Percentiles rank a stretch among this genome's conserved stretches.
Conservation (phyloP, 768 basidiomycete genomes). For the Amanita exitialis region DNA sequence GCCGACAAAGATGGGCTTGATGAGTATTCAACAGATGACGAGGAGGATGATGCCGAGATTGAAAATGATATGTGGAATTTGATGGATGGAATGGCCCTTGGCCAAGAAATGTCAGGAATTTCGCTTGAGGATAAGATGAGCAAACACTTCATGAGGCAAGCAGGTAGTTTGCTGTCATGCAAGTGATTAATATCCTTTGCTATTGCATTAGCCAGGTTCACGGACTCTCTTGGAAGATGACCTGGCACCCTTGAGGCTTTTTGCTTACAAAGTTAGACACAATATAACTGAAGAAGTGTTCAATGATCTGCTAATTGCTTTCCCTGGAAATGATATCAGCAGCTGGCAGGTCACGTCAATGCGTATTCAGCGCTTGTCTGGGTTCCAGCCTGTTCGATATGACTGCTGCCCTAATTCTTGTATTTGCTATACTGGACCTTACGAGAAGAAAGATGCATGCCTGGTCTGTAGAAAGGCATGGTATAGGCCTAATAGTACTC, state of each 20-base stretch:
- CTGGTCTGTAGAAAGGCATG: not conserved
- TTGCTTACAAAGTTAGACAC: not conserved
- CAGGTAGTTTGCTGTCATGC: not conserved
- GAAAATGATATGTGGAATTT: not conserved
- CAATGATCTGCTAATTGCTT: not conserved
- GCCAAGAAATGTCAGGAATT: not conserved
- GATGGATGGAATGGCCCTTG: not conserved
- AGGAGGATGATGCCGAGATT: not conserved
- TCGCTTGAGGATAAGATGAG: not conserved
- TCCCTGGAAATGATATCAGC: not conserved
- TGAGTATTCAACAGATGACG: not conserved
- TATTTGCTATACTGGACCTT: not conserved
- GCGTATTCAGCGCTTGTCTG: not conserved
- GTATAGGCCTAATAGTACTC: not conserved
- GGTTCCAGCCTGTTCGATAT: not conserved
- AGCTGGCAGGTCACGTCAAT: not conserved
- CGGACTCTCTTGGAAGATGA: not conserved
- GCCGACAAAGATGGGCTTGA: not conserved
- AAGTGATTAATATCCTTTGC: not conserved
- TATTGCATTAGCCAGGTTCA: not conserved
- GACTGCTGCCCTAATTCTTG: not conserved
- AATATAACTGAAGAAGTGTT: not conserved
- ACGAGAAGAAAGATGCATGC: slow-evolving; percentile 8
- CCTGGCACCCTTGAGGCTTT: not conserved
- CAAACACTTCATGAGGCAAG: not conserved